A percentile compares a stretch with the other conserved stretches of the same genome.
phyloP scores from a whole-genome alignment of 148 eudicot genomes.

The Arbutus unedo region DNA sequence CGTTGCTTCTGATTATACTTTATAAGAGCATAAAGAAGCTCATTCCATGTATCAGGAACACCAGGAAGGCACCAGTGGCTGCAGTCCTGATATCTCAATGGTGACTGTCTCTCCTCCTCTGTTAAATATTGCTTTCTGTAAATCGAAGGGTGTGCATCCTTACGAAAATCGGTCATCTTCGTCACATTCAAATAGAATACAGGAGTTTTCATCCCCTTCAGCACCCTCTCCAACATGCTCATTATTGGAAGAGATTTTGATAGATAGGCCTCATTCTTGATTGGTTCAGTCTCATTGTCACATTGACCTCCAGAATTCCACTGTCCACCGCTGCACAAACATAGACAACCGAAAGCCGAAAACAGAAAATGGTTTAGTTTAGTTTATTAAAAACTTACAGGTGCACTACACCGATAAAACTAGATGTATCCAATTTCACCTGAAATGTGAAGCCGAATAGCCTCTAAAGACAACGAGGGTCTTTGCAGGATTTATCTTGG shows the following conservation, averaged over 20 bases:
- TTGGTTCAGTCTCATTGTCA: constrained; percentile 54
- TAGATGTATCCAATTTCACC: constrained; percentile 33
- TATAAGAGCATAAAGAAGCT: constrained; percentile 61
- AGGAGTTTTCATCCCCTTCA: constrained; percentile 35
- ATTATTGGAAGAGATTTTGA: constrained; percentile 34
- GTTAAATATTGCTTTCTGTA: constrained; percentile 41
- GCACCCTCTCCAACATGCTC: constrained; percentile 40
- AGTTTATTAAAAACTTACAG: not conserved
- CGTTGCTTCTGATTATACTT: constrained; percentile 17
- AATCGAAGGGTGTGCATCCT: constrained; percentile 71
- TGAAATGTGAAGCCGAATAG: constrained; percentile 67
- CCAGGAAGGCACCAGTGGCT: constrained; percentile 93
- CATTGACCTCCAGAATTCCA: constrained; percentile 44
- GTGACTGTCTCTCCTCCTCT: constrained; percentile 46
- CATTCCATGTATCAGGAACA: constrained; percentile 85
- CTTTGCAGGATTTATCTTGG: constrained; percentile 49
- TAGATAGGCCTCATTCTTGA: constrained; percentile 36
- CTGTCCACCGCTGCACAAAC: constrained; percentile 46
- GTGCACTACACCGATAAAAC: not conserved
- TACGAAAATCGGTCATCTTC: constrained; percentile 60
- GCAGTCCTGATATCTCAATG: constrained; percentile 58
- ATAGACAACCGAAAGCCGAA: not conserved
- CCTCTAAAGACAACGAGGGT: constrained; percentile 67
- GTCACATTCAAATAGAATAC: constrained; percentile 63
- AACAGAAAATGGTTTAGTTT: not conserved